Evolutionary conservation across 768 basidiomycete species (phyloP), one percentile per base, ranked within the genome.

Genomic region (Leccinum subgranulosum): DNA sequence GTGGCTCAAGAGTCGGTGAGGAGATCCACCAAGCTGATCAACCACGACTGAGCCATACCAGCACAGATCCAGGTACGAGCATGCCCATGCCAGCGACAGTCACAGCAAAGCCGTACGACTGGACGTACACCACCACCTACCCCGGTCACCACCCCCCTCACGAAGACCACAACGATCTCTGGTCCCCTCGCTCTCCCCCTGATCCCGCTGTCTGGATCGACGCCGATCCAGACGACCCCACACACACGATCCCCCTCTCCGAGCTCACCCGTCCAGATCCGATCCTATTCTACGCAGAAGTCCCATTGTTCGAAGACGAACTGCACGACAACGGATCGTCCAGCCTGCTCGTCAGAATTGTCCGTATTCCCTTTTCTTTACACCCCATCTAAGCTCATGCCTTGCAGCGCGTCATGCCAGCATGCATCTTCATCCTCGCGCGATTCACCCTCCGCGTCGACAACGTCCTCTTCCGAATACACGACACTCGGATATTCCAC

Each of bases 211-310:
- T 61, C 2, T 90, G 88, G 87, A 68, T 58, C 19, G 70, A 80
- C 27, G 84, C 84, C 4, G 83, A 90, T 61, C 74, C 81, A 1
- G 76, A 81, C 33, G 76, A 90, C 56, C 64, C 77, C 0, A 66
- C 75, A 0, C 87, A 94, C 64, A 61, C 70, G 9, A 95, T 99
- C 56, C 94, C 96, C 1, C 78, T 96, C 63, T 82, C 85, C 1
- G 87, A 95, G 60, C 82, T 98, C 29, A 88, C 87, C 10, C 83
- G 90, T 27, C 92, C 86, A 56, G 96, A 98, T 73, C 97, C 97
- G 15, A 98, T 98, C 63, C 77, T 98, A n/a, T 99, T 96, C 74
- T 98, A 96, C 68, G 93, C 96, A 7, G 95, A 98, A 65, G 84
- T 98, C 1, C 91, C 93, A 0, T 75, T 98, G 5, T 98, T 91